Evolutionary conservation across 2,329 filamentous ascomycete genomes (phyloP).

Genomic region (Tolypocladium guangdongense): DNA sequence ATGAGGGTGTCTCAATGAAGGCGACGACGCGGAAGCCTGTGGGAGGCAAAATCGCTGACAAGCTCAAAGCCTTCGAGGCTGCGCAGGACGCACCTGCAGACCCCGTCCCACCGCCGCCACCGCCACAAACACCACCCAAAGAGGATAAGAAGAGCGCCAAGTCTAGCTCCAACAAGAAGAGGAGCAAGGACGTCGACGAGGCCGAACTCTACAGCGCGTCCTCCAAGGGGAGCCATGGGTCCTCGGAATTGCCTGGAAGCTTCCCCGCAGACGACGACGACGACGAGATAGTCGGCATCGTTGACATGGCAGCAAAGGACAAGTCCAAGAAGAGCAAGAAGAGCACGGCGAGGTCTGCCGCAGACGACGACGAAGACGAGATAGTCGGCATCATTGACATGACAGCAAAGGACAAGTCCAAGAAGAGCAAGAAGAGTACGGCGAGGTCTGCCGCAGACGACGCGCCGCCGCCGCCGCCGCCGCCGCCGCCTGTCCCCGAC

Average conservation of each 20-base stretch:
- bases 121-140: constrained; percentile 22
- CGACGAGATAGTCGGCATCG: constrained; percentile 37
- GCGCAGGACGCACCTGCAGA: constrained; percentile 25
- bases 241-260: constrained; percentile 32
- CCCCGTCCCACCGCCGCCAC: constrained; percentile 23
- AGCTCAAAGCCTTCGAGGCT: constrained; percentile 44
- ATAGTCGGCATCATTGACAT: constrained; percentile 41
- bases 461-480: constrained; percentile 19
- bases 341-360: constrained; percentile 12
- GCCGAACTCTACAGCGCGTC: constrained; percentile 17
- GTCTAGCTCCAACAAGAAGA: constrained; percentile 29
- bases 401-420: constrained; percentile 27
- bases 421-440: constrained; percentile 26
- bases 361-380: constrained; percentile 31
- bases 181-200: constrained; percentile 23
- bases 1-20: constrained; percentile 28
- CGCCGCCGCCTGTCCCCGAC: constrained; percentile 30
- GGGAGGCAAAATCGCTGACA: constrained; percentile 43
- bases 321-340: constrained; percentile 26
- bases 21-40: constrained; percentile 33
- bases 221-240: constrained; percentile 19
- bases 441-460: constrained; percentile 3
- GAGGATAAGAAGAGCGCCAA: constrained; percentile 16
- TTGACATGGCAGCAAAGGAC: constrained; percentile 36
- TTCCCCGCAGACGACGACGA: constrained; percentile 45